Evolutionary conservation across 495 filamentous ascomycete species (phyloP), one percentile per base, ranked within the genome.

Genomic region (Hyaloscypha finlandica): DNA sequence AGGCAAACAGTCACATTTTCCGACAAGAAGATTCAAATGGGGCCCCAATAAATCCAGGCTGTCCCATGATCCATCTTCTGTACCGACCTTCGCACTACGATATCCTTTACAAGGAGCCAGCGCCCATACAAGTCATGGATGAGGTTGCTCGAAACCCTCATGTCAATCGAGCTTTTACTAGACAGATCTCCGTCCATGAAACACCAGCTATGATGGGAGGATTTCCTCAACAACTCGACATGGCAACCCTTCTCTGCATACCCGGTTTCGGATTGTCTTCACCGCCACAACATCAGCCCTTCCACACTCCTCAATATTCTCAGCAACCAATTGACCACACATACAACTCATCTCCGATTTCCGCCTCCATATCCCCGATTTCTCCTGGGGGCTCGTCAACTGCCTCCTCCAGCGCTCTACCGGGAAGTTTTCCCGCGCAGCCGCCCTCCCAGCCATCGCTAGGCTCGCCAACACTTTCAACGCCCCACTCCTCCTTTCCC

Each of bases 81-180:
- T 77, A 90, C 81, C 71, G 88, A 81, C 74, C 86, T 45, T 93
- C 92, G 61, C 95, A 99, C 77, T 99, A 99, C 75, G 95, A 99
- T 77, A 86, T 99, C 61, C 82, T 98, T 20, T 99, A 99, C 80
- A 91, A 86, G 71, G 84, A 87, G 69, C 67, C 81, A 79, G 70
- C 75, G 79, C 70, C 80, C 77, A 77, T 78, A 63, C 76, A 77
- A 73, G 70, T 71, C 42, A 33, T 64, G n/a, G 39, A 68, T 20
- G 78, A 83, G 48, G 78, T 86, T 69, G 77, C 77, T n/a, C 82
- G 80, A 68, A 80, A 83, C 58, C 70, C 88, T 3, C 84, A 85
- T 68, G 78, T 91, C 37, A 74, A 84, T 71, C 78, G 81, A 53
- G 81, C 76, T 14, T 80, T 82, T 56, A 76, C 74, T 37, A 75